These are phyloP conservation scores for Senna tora DNA, from an alignment of 306 rosid genomes.

Conservation along the genomic window DNA sequence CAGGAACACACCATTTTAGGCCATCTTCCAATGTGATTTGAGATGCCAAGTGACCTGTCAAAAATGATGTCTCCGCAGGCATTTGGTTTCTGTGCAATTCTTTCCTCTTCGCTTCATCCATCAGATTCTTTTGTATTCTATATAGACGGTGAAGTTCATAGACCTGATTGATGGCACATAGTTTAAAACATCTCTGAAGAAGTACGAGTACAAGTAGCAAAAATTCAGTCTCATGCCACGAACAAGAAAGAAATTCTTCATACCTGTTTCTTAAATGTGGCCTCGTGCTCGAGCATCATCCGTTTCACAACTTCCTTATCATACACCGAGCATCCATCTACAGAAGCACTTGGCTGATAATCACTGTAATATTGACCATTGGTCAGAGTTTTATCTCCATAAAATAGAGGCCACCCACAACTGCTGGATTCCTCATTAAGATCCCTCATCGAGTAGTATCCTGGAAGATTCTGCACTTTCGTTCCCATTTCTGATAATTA, in stretches of 20 bases:
- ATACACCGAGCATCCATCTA: slow-evolving; percentile 56
- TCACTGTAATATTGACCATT: slow-evolving; percentile 70
- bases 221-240: slow-evolving; percentile 9
- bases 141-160: slow-evolving; percentile 86
- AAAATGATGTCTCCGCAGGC: slow-evolving; percentile 57
- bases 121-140: slow-evolving; percentile 85
- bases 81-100: slow-evolving; percentile 58
- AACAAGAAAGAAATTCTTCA: background rate
- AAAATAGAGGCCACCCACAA: slow-evolving; percentile 79
- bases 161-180: slow-evolving; percentile 62
- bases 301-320: slow-evolving; percentile 75
- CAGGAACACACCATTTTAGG: slow-evolving; percentile 56
- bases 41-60: slow-evolving; percentile 66
- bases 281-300: slow-evolving; percentile 89
- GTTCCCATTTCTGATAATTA: slow-evolving; percentile 89
- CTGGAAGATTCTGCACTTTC: slow-evolving; percentile 85
- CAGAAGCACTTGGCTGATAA: slow-evolving; percentile 50
- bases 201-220: slow-evolving; percentile 12
- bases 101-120: slow-evolving; percentile 72
- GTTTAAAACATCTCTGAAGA: slow-evolving; percentile 28
- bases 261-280: slow-evolving; percentile 87
- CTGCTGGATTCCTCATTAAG: slow-evolving; percentile 92
- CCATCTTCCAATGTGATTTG: slow-evolving; percentile 63
- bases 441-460: slow-evolving; percentile 85
- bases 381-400: slow-evolving; percentile 61